A percentile compares a stretch with the other conserved stretches of the same genome.
phyloP scores from a whole-genome alignment of 768 basidiomycete species.

The Arthromyces matolae region DNA sequence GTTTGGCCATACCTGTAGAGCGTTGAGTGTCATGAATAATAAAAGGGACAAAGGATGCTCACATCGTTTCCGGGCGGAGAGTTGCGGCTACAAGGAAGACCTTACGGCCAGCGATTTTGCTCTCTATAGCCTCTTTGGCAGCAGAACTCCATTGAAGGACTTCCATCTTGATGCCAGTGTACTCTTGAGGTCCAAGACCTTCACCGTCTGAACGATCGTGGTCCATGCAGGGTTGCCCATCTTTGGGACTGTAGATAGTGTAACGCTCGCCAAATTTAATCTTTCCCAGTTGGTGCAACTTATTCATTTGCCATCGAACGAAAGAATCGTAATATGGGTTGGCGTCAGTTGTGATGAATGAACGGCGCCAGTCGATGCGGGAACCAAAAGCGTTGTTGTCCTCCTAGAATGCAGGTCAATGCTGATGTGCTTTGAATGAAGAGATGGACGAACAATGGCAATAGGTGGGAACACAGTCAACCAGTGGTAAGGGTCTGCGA shows the following conservation, averaged over 20 bases:
- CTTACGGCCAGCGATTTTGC: slow-evolving; percentile 71
- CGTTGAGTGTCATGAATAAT: slow-evolving; percentile 1
- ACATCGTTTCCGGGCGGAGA: slow-evolving; percentile 96
- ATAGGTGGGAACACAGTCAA: slow-evolving; percentile 94
- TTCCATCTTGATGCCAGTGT: slow-evolving; percentile 92
- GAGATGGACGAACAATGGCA: slow-evolving; percentile 36
- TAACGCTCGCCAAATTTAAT: slow-evolving; percentile 98
- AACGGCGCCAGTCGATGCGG: slow-evolving; percentile 94
- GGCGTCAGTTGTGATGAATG: slow-evolving; percentile 89
- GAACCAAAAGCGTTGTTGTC: slow-evolving; percentile 90
- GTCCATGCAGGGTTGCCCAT: slow-evolving; percentile 99
- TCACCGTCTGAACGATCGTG: slow-evolving; percentile 96
- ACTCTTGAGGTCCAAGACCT: slow-evolving; percentile 92
- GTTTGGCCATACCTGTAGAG: slow-evolving; percentile 88
- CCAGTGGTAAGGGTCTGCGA: slow-evolving; percentile 95
- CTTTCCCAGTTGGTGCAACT: slow-evolving; percentile 78
- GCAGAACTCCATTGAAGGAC: slow-evolving; percentile 79
- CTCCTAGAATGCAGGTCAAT: slow-evolving; percentile 18
- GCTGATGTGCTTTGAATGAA: background rate
- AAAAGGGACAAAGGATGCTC: slow-evolving; percentile 23
- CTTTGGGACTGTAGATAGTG: slow-evolving; percentile 97
- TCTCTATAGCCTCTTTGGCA: slow-evolving; percentile 60
- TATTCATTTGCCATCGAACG: slow-evolving; percentile 98
- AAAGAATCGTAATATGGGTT: slow-evolving; percentile 98
- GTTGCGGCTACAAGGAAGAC: slow-evolving; percentile 96